These are phyloP conservation scores for Chytriomyces hyalinus DNA, from an alignment of 192 early-diverging fungal species.

Conservation along the genomic window DNA sequence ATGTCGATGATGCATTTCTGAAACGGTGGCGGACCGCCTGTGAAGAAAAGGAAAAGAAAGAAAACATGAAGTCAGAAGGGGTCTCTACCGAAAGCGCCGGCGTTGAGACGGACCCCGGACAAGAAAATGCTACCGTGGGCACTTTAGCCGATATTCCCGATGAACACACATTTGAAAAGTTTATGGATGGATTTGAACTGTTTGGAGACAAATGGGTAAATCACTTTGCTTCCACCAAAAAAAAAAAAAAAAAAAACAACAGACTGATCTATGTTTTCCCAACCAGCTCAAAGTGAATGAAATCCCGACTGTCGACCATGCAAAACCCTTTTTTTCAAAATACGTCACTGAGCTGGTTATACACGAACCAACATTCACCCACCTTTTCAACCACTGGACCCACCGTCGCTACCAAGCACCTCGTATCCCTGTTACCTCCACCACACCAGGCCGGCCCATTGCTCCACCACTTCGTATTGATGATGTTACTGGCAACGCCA, in stretches of 20 bases:
- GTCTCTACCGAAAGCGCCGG: no score
- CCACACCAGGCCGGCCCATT: conserved; percentile 18
- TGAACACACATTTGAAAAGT: conserved; percentile 73
- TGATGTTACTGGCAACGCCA: conserved; percentile 24
- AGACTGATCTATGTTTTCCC: not conserved
- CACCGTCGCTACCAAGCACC: conserved; percentile 21
- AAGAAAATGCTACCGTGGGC: conserved; percentile 1
- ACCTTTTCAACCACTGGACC: conserved; percentile 27
- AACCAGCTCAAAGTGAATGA: not conserved
- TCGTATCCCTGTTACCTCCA: conserved; percentile 24
- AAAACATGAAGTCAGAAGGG: not conserved
- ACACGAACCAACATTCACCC: not conserved
- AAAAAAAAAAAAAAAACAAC: not conserved
- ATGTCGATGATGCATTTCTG: conserved; percentile 70
- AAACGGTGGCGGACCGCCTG: conserved; percentile 59
- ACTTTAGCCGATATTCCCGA: conserved; percentile 54
- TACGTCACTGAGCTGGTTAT: conserved; percentile 25
- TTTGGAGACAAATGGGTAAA: conserved; percentile 69
- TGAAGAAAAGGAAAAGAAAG: conserved; percentile 3
- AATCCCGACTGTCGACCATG: conserved; percentile 41
- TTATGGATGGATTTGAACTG: conserved; percentile 78
- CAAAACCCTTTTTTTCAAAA: conserved; percentile 23
- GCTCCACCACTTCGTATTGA: conserved; percentile 32
- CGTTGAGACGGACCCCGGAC: not conserved
- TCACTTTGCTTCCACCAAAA: not conserved